A percentile compares a stretch with the other conserved stretches of the same genome.
phyloP scores from a whole-genome alignment of 306 rosid species.

The Quercus wislizeni region DNA sequence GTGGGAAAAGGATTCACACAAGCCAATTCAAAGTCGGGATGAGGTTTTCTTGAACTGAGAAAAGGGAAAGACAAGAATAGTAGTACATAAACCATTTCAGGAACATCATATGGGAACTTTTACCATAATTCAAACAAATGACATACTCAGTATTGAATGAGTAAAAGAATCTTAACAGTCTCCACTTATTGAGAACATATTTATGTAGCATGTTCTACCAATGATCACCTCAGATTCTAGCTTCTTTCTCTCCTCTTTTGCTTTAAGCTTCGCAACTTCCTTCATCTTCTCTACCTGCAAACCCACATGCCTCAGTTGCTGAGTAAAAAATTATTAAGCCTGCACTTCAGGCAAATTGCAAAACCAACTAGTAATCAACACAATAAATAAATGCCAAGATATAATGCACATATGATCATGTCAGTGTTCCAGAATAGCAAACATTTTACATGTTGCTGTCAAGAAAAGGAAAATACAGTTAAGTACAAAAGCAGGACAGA shows the following conservation, averaged over 20 bases:
- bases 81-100: background rate
- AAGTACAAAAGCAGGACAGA: background rate
- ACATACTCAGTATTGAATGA: background rate
- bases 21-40: background rate
- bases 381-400: background rate
- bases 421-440: background rate
- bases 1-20: background rate
- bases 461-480: background rate
- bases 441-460: background rate
- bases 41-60: background rate
- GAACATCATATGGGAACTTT: background rate
- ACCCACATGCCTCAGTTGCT: constrained; percentile 21
- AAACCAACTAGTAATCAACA: background rate
- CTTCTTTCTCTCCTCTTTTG: constrained; percentile 81
- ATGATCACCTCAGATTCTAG: constrained; percentile 71
- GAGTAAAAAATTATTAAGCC: background rate
- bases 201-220: background rate
- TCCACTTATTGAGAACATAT: background rate
- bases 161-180: background rate
- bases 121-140: background rate
- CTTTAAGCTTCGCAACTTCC: constrained; percentile 76
- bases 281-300: constrained; percentile 82
- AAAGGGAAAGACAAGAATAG: background rate
- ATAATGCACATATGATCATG: background rate
- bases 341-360: background rate